phyloP scores from a whole-genome alignment of 225 moss, liverwort and hornwort species.

The Marchantia polymorpha region DNA sequence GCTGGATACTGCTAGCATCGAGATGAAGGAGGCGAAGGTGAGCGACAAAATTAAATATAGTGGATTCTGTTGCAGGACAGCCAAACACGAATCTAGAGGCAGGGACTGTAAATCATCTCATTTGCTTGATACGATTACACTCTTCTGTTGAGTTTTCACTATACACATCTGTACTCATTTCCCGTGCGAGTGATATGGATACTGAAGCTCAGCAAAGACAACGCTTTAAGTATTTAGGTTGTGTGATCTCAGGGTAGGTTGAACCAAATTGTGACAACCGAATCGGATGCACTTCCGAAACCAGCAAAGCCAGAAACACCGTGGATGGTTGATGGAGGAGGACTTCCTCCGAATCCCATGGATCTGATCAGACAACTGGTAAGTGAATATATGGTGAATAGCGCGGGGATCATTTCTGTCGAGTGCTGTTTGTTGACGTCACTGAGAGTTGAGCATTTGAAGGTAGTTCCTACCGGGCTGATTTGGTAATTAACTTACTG shows the following conservation, averaged over 20 bases:
- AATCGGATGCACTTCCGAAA: conserved; percentile 52
- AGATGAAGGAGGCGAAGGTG: conserved; percentile 99
- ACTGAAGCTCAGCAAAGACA: background rate
- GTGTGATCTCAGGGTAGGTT: conserved; percentile 62
- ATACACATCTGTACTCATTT: no score
- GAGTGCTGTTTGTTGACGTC: background rate
- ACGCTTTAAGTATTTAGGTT: conserved; percentile 8
- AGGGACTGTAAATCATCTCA: background rate
- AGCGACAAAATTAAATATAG: background rate
- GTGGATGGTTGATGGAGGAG: conserved; percentile 98
- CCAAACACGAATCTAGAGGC: background rate
- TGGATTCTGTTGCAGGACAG: background rate
- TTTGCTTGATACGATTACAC: no score
- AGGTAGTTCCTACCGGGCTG: background rate
- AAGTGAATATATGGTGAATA: conserved; percentile 7
- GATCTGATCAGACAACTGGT: conserved; percentile 81
- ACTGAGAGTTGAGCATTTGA: background rate
- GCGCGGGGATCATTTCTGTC: no score
- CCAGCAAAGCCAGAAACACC: conserved; percentile 61
- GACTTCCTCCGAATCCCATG: conserved; percentile 80
- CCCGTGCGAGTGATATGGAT: background rate
- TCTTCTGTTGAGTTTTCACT: no score
- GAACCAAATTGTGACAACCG: conserved; percentile 71
- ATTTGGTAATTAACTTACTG: background rate
- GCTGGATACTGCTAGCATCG: conserved; percentile 89